phyloP scores from a whole-genome alignment of 768 basidiomycete genomes.

The Russula olivacea region DNA sequence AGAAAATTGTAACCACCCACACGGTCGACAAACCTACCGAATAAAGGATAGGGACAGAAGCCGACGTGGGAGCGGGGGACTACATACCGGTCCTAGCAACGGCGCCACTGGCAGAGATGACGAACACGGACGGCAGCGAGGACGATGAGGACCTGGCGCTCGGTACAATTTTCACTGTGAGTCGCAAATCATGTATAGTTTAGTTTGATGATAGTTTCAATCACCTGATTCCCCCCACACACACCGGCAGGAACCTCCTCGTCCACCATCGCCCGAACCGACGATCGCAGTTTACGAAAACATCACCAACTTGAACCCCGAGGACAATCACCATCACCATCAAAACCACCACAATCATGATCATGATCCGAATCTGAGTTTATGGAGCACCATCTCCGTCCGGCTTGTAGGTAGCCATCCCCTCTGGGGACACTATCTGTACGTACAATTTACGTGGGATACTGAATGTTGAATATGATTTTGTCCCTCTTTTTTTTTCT shows the following conservation, averaged over 20 bases:
- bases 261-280: constrained; percentile 63
- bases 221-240: no score
- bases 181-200: background rate
- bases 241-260: constrained; percentile 51
- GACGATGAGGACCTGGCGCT: constrained; percentile 37
- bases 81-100: no score
- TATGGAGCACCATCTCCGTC: constrained; percentile 45
- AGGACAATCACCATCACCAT: background rate
- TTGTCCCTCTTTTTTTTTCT: background rate
- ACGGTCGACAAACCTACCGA: no score
- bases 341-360: background rate
- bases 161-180: constrained; percentile 47
- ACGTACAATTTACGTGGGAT: constrained; percentile 19
- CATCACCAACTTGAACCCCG: background rate
- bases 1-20: no score
- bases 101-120: no score
- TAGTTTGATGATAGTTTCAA: background rate
- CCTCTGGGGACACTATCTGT: constrained; percentile 80
- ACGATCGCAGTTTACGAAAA: constrained; percentile 44
- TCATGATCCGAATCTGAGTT: background rate
- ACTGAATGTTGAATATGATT: background rate
- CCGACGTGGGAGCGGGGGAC: no score
- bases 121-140: background rate
- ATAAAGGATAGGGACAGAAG: no score
- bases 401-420: constrained; percentile 74